Base-by-base conservation (phyloP, 257 asterid species). In the Coffea eugenioides region DNA sequence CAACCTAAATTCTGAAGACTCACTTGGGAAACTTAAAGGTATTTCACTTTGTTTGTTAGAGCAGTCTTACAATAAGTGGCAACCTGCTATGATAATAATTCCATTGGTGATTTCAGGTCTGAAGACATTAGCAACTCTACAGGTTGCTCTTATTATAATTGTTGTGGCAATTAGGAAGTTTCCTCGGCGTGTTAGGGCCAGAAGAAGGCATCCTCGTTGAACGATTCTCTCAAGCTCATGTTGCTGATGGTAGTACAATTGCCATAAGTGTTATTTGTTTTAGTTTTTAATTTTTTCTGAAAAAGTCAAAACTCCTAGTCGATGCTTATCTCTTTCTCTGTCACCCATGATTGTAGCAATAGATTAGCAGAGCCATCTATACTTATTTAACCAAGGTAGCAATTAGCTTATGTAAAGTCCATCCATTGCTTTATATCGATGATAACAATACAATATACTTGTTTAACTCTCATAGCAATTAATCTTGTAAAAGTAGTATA, bases 21-120 rank as follows among this genome's bases (percentile, higher is more conserved):
- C 96, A 14, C 15, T 71, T 9, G 88, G 79, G 59, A 91, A 90
- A 85, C 84, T 89, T 76, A 80, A 67, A 74, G 97, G 98, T 92
- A 84, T 34, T 79, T 82, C 11, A 69, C 13, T 72, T 64, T 15
- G 62, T 59, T 18, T 73, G 20, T 59, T 66, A 62, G 46, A 70
- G 74, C 71, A 41, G 64, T 18, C 15, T 14, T 52, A 13, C 21
- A 52, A 52, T 4, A 13, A 20, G 56, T 6, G 31, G n/a, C 54
- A 25, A 62, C 57, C 71, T n/a, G 21, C 34, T 75, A 77, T 73
- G 69, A 46, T 83, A 80, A 83, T 77, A 72, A 45, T 13, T 84
- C 43, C 57, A 73, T 59, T 81, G 51, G 66, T 77, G 54, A 70
- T 84, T 88, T 79, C 92, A 92, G 97, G 97, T 80, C 81, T 92